Evolutionary conservation across 257 asterid species (phyloP).

Genomic region (Solanum paucissectum): DNA sequence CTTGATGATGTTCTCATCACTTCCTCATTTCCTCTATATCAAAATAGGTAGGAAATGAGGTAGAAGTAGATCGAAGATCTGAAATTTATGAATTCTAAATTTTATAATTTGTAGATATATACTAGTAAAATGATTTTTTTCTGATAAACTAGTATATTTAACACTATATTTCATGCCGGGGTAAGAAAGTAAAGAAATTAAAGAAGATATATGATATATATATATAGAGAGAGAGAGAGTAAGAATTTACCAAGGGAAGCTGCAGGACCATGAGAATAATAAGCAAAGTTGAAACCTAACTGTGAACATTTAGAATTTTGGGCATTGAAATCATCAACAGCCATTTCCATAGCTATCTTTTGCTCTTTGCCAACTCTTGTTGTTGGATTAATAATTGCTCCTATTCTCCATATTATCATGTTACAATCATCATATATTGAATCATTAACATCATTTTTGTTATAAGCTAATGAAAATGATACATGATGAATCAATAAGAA

Average conservation of each 20-base stretch:
- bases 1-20: neutral
- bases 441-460: neutral
- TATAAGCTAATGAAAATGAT: neutral
- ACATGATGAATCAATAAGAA: neutral
- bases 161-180: rapidly evolving
- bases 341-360: conserved; percentile 39
- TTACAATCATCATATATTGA: neutral
- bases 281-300: conserved; percentile 15
- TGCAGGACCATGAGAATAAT: conserved; percentile 21
- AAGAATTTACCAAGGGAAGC: conserved; percentile 34
- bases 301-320: conserved; percentile 12
- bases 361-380: conserved; percentile 47
- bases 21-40: neutral
- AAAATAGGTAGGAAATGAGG: neutral
- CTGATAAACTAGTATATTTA: neutral
- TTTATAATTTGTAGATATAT: neutral
- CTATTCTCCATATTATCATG: conserved; percentile 5
- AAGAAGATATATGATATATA: neutral
- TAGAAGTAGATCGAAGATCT: neutral
- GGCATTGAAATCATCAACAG: conserved; percentile 21
- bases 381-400: conserved; percentile 9
- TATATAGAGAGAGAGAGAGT: neutral
- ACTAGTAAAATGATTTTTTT: neutral
- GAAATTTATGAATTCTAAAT: neutral
- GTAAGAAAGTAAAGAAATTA: neutral